phyloP scores from a whole-genome alignment of 2,329 filamentous ascomycete species.

The Aspergillus sp. region DNA sequence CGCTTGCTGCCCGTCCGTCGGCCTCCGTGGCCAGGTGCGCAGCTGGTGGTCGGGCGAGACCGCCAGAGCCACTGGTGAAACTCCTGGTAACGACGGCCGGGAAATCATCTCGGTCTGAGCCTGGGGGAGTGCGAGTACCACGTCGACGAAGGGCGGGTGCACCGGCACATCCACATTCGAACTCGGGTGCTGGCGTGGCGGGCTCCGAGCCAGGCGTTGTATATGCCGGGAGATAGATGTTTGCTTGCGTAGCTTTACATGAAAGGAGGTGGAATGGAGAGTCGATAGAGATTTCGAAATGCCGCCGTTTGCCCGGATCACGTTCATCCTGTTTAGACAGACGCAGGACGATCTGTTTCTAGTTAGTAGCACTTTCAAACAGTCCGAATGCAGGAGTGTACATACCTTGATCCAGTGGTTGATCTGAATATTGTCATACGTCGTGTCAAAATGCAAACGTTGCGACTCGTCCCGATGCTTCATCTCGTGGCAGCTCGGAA shows the following conservation, averaged over 20 bases:
- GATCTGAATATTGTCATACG: slow-evolving; percentile 90
- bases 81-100: slow-evolving; percentile 31
- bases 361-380: slow-evolving; percentile 6
- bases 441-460: slow-evolving; percentile 82
- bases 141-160: slow-evolving; percentile 51
- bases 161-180: slow-evolving; percentile 66
- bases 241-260: slow-evolving; percentile 88
- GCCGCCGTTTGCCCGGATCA: slow-evolving; percentile 75
- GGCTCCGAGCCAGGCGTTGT: slow-evolving; percentile 55
- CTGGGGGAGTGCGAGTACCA: slow-evolving; percentile 24
- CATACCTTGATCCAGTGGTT: slow-evolving; percentile 93
- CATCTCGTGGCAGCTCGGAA: slow-evolving; percentile 87
- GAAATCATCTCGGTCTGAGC: slow-evolving; percentile 31
- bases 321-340: slow-evolving; percentile 80
- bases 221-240: slow-evolving; percentile 83
- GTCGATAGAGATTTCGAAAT: slow-evolving; percentile 96
- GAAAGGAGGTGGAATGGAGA: slow-evolving; percentile 92
- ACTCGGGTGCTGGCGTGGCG: slow-evolving; percentile 56
- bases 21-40: slow-evolving; percentile 52
- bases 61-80: slow-evolving; percentile 41
- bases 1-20: slow-evolving; percentile 36
- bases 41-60: slow-evolving; percentile 47
- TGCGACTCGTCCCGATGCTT: slow-evolving; percentile 65
- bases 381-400: neutral
- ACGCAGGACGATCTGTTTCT: slow-evolving; percentile 77